Percentiles rank a stretch among this genome's conserved stretches.
Conservation (phyloP, 2,329 filamentous ascomycete species). For the Atkinsonella texensis region DNA sequence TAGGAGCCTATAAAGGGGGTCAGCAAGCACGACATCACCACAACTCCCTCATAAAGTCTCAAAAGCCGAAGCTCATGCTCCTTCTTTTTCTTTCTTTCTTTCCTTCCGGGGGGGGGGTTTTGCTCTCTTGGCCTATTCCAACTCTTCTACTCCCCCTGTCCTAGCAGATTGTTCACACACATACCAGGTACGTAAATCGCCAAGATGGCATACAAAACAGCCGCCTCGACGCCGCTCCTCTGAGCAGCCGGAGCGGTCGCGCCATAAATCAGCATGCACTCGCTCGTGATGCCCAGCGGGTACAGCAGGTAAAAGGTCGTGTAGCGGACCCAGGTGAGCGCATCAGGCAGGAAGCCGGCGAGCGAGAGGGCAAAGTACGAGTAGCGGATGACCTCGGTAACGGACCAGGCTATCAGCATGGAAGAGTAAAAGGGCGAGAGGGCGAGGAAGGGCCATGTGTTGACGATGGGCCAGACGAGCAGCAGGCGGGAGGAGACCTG, state of each 20-base stretch:
- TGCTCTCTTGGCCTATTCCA: not conserved
- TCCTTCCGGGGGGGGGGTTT: no score
- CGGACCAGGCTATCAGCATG: constrained; percentile 78
- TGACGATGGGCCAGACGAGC: constrained; percentile 77
- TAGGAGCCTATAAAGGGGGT: constrained; percentile 45
- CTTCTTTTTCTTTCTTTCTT: no score
- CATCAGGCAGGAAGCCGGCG: constrained; percentile 45
- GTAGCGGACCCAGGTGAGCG: constrained; percentile 73
- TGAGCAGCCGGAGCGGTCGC: constrained; percentile 47
- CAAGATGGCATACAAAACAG: constrained; percentile 52
- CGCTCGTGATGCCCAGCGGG: constrained; percentile 79
- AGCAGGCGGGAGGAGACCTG: constrained; percentile 81
- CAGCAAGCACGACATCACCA: not conserved
- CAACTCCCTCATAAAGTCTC: no score
- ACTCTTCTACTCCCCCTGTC: no score
- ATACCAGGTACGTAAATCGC: constrained; percentile 69
- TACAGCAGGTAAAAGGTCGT: constrained; percentile 92
- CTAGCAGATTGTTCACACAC: constrained; percentile 19
- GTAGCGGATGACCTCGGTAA: constrained; percentile 91
- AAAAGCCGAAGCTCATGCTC: no score
- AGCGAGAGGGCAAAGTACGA: constrained; percentile 75
- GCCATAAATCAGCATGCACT: constrained; percentile 68
- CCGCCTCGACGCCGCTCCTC: constrained; percentile 37
- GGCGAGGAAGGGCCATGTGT: constrained; percentile 57
- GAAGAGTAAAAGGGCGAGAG: constrained; percentile 52